phyloP scores from a whole-genome alignment of 768 basidiomycete genomes.

The Pulveroboletus ravenelii region DNA sequence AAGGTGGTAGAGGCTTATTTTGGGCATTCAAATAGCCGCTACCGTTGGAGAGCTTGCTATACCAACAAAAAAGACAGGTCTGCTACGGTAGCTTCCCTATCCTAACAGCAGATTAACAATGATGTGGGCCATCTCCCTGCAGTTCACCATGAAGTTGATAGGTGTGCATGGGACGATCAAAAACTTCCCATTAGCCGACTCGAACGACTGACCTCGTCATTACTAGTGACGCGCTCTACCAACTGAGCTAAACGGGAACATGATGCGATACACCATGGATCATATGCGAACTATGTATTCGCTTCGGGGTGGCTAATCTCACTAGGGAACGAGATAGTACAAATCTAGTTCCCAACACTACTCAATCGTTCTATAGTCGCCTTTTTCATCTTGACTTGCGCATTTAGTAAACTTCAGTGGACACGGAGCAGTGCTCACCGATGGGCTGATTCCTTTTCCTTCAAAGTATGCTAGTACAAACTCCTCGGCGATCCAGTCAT shows the following conservation, averaged over 20 bases:
- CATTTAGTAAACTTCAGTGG: not conserved
- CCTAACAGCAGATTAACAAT: not conserved
- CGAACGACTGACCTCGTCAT: constrained; percentile 68
- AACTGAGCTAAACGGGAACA: constrained; percentile 37
- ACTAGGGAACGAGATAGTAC: not conserved
- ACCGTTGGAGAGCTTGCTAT: not conserved
- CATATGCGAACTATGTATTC: too few species aligned
- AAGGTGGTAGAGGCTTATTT: constrained; percentile 3
- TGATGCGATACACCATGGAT: not conserved
- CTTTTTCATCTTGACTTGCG: constrained; percentile 26
- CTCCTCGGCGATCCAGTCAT: constrained; percentile 70
- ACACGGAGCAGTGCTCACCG: constrained; percentile 41
- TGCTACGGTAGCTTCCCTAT: not conserved
- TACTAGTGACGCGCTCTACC: constrained; percentile 69
- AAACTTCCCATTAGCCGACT: constrained; percentile 47
- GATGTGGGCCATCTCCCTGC: too few species aligned
- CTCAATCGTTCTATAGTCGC: constrained; percentile 21
- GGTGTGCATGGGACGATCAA: constrained; percentile 1
- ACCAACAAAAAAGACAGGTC: not conserved
- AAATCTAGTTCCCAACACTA: constrained; percentile 17
- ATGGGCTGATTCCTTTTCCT: constrained; percentile 62
- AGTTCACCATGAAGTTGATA: too few species aligned
- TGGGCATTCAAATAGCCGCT: not conserved
- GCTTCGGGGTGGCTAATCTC: too few species aligned
- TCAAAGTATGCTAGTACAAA: constrained; percentile 75